A percentile compares a stretch with the other conserved stretches of the same genome.
phyloP scores from a whole-genome alignment of 2,329 filamentous ascomycete genomes.

The Samsoniella hepiali region DNA sequence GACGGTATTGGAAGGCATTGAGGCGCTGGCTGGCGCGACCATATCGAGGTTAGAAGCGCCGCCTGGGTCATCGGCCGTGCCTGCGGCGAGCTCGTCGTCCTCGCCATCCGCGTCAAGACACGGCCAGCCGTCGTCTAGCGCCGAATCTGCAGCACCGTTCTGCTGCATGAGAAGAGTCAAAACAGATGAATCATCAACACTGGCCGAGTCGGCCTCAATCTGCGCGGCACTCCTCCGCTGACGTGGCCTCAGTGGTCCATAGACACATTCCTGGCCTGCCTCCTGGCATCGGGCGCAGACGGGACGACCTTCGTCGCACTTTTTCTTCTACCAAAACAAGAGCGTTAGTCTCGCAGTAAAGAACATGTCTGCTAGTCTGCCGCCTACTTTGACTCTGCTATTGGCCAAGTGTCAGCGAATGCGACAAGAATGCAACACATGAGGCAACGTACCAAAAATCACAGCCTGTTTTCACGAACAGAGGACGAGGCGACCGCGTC shows the following conservation, averaged over 20 bases:
- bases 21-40: background rate
- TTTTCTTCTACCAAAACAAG: conserved; percentile 48
- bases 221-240: conserved; percentile 32
- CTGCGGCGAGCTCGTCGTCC: background rate
- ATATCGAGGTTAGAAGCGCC: background rate
- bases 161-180: conserved; percentile 19
- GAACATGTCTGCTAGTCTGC: background rate
- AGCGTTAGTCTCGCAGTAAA: background rate
- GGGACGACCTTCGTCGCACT: conserved; percentile 53
- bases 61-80: no score
- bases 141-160: background rate
- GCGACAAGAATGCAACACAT: background rate
- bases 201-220: background rate
- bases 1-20: background rate
- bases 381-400: conserved; percentile 53
- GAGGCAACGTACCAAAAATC: conserved; percentile 45
- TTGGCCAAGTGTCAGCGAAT: conserved; percentile 22
- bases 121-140: background rate
- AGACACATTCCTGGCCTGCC: conserved; percentile 46
- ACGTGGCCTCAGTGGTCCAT: conserved; percentile 44
- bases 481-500: background rate
- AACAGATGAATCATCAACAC: conserved; percentile 16
- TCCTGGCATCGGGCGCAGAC: conserved; percentile 50
- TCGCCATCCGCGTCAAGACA: background rate
- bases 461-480: conserved; percentile 40